Conservation (phyloP, 768 basidiomycete genomes). For the Fomitopsis pulvina region DNA sequence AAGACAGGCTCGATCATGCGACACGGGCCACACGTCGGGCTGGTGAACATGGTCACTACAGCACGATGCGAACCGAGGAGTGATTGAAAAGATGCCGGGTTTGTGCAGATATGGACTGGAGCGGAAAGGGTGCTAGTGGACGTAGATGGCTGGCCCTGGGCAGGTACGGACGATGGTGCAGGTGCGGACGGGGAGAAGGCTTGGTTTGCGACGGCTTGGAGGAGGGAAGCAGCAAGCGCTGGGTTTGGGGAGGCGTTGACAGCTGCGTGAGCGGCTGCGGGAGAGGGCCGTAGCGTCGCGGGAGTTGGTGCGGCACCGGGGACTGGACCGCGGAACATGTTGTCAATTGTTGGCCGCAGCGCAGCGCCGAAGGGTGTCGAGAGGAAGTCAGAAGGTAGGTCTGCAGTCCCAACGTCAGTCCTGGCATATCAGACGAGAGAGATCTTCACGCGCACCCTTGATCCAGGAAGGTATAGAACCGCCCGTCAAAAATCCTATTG, state of each 20-base stretch:
- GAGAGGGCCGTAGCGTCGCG: conserved; percentile 24
- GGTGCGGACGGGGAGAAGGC: conserved; percentile 29
- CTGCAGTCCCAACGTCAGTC: conserved; percentile 27
- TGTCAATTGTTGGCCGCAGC: conserved; percentile 85
- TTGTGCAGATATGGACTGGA: conserved; percentile 68
- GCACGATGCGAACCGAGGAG: conserved; percentile 62
- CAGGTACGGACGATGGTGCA: conserved; percentile 12
- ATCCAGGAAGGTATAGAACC: conserved; percentile 76
- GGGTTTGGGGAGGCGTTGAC: conserved; percentile 35
- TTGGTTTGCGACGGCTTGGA: conserved; percentile 51
- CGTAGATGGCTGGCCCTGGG: conserved; percentile 21
- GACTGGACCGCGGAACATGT: conserved; percentile 68
- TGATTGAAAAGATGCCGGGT: conserved; percentile 62
- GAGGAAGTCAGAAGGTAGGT: conserved; percentile 76
- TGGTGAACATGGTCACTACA: conserved; percentile 79
- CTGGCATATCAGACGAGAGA: not conserved
- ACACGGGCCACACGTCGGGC: conserved; percentile 72
- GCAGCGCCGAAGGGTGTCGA: conserved; percentile 85
- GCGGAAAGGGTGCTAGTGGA: conserved; percentile 48
- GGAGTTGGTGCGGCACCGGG: conserved; percentile 33
- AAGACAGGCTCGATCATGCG: conserved; percentile 79
- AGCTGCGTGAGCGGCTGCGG: conserved; percentile 23
- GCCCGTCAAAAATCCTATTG: conserved; percentile 82
- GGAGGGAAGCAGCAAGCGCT: conserved; percentile 43
- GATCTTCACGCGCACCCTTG: conserved; percentile 55